These are phyloP conservation scores for Ustilago tritici DNA, from an alignment of 1,284 basidiomycete genomes.

Conservation along the genomic window DNA sequence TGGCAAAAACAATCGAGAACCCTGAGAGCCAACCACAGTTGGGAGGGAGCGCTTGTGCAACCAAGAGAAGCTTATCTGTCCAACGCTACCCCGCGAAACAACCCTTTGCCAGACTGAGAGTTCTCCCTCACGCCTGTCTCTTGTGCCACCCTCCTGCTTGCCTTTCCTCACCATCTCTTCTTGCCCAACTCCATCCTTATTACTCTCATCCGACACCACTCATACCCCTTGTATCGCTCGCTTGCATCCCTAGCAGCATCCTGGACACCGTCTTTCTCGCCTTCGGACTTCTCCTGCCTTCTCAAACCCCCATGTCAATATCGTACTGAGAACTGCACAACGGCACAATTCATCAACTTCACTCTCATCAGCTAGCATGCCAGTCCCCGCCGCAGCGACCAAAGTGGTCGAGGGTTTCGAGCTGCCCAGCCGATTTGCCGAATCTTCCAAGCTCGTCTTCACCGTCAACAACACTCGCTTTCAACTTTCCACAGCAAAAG, in stretches of 20 bases:
- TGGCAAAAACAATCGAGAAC: conserved; percentile 19
- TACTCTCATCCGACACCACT: not conserved
- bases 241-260: not conserved
- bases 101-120: not conserved
- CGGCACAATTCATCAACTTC: not conserved
- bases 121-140: not conserved
- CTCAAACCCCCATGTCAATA: not conserved
- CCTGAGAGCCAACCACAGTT: not conserved
- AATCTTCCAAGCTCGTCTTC: conserved; percentile 48
- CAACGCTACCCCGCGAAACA: not conserved
- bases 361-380: conserved; percentile 25
- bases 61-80: conserved; percentile 20
- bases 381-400: conserved; percentile 21
- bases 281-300: not conserved
- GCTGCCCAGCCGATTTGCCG: conserved; percentile 32
- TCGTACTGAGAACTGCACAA: not conserved
- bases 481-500: conserved; percentile 40
- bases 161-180: not conserved
- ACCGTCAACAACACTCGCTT: conserved; percentile 51
- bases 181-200: not conserved
- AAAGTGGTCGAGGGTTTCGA: conserved; percentile 42
- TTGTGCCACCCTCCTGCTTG: not conserved
- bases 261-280: not conserved
- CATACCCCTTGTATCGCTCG: not conserved
- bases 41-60: not conserved